Conservation (phyloP, 2,329 filamentous ascomycete species). For the Byssochlamys sp. region DNA sequence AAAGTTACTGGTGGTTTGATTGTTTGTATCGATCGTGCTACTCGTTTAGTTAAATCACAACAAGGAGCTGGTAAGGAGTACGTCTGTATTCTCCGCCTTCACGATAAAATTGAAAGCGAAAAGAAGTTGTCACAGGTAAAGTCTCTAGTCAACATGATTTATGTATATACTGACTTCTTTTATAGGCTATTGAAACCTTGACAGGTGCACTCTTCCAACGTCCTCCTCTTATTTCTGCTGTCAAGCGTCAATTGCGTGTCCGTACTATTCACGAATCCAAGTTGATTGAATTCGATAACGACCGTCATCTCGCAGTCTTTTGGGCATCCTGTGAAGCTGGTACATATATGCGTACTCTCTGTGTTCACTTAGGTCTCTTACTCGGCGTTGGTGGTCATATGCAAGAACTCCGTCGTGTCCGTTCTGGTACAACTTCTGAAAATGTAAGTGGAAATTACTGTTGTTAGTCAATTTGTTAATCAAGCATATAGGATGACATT, state of each 20-base stretch:
- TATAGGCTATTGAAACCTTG: conserved; percentile 88
- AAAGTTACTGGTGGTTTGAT: conserved; percentile 96
- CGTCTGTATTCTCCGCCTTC: conserved; percentile 85
- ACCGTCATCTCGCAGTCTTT: conserved; percentile 92
- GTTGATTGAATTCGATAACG: conserved; percentile 94
- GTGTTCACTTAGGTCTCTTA: conserved; percentile 75
- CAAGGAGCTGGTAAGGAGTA: conserved; percentile 99
- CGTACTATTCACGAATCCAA: conserved; percentile 96
- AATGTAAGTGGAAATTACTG: too few relatives aligned
- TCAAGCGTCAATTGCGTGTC: conserved; percentile 97
- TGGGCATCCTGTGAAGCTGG: conserved; percentile 98
- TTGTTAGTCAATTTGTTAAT: too few relatives aligned
- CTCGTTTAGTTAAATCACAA: conserved; percentile 94
- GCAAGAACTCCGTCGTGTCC: conserved; percentile 91
- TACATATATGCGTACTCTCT: conserved; percentile 96
- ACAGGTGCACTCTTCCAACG: conserved; percentile 96
- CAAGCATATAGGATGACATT: conserved; percentile 78
- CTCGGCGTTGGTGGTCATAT: conserved; percentile 87
- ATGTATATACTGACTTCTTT: too few relatives aligned
- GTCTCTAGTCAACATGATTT: too few relatives aligned
- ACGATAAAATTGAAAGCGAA: too few relatives aligned
- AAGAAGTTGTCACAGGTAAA: too few relatives aligned
- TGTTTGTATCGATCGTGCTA: conserved; percentile 91
- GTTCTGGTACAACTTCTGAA: too few relatives aligned
- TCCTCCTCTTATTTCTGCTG: conserved; percentile 90